A percentile compares a stretch with the other conserved stretches of the same genome.
Evolutionary conservation across 441 rosid species (phyloP).

Genomic region (Populus hybrid): DNA sequence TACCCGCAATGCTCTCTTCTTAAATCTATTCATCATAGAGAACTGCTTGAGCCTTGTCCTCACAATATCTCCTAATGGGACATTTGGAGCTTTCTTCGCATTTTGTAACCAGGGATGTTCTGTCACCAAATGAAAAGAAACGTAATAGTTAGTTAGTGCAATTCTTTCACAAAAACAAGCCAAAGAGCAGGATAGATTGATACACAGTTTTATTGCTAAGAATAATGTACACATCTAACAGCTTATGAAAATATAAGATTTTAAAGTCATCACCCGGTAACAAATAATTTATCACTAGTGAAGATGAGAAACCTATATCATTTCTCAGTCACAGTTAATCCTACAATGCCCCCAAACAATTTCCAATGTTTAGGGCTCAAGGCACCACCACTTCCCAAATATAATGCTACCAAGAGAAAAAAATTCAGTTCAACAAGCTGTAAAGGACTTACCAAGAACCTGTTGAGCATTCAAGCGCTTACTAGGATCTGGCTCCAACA

Average conservation of each 20-base stretch:
- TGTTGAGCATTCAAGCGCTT: slow-evolving; percentile 84
- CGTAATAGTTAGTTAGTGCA: slow-evolving; percentile 2
- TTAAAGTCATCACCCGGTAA: not conserved
- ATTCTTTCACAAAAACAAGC: slow-evolving; percentile 7
- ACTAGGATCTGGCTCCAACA: slow-evolving; percentile 77
- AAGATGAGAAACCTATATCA: not conserved
- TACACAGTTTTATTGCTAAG: not conserved
- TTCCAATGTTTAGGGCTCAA: not conserved
- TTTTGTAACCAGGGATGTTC: slow-evolving; percentile 94
- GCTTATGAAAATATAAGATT: not conserved
- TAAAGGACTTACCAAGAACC: slow-evolving; percentile 64
- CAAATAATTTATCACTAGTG: not conserved
- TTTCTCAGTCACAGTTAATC: not conserved
- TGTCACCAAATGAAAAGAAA: slow-evolving; percentile 28
- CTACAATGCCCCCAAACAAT: not conserved
- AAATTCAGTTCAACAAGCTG: not conserved
- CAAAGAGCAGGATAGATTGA: not conserved
- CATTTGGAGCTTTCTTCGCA: slow-evolving; percentile 94
- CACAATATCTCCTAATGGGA: slow-evolving; percentile 91
- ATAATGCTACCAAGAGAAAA: not conserved
- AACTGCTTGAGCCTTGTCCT: slow-evolving; percentile 92
- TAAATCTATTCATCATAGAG: slow-evolving; percentile 91
- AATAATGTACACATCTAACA: not conserved
- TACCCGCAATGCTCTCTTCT: slow-evolving; percentile 87
- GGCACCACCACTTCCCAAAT: not conserved